Conservation (phyloP, 345 rosid species). For the Eucalyptus cladocalyx region DNA sequence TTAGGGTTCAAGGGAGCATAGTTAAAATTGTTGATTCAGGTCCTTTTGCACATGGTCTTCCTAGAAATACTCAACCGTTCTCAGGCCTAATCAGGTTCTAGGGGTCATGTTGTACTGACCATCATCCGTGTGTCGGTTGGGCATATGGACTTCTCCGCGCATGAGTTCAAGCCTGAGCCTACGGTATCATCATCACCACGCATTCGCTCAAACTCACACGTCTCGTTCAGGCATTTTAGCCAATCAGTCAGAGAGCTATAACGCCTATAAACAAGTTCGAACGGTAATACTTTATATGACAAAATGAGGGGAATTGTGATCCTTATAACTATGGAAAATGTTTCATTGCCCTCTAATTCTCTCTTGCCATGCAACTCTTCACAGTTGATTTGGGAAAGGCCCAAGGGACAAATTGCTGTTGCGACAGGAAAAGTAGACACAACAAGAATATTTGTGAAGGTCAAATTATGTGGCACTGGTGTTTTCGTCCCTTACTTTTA, state of each 20-base stretch:
- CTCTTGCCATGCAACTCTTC: neutral
- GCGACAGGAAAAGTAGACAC: neutral
- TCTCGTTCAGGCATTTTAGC: neutral
- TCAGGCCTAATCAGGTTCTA: neutral
- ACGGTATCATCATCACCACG: neutral
- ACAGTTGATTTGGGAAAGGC: neutral
- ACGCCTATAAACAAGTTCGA: neutral
- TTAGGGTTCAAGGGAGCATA: neutral
- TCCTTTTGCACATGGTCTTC: neutral
- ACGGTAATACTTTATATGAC: neutral
- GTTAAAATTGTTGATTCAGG: neutral
- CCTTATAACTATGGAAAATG: neutral
- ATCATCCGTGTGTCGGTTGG: neutral
- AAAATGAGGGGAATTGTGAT: neutral
- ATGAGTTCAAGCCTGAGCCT: neutral
- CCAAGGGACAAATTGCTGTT: neutral
- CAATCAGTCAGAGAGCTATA: neutral
- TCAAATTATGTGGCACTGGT: neutral
- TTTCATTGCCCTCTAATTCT: neutral
- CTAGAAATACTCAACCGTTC: neutral
- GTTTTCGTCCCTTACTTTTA: neutral
- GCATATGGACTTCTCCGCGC: neutral
- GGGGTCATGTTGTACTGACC: neutral
- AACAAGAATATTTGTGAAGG: neutral
- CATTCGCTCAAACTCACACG: neutral